Base-by-base conservation (phyloP, 1,284 basidiomycete species). In the Jaminaea rosea region DNA sequence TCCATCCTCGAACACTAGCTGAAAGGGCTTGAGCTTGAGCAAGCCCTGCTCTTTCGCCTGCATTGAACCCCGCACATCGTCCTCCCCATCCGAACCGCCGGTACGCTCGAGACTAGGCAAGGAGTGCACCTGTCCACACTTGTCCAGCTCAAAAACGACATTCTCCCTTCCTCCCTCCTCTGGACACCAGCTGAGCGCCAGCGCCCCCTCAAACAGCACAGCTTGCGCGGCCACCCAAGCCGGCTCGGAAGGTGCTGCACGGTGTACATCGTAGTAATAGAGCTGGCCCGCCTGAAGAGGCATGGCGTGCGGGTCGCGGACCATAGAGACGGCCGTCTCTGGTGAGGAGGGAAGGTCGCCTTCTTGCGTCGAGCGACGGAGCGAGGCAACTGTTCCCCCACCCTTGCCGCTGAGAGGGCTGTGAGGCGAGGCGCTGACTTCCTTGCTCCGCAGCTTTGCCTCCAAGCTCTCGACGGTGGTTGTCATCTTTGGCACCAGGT, bases 1-100 rank as follows among this genome's bases (percentile, higher is more conserved):
- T n/a, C 67, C 67, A 37, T 69, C 67, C 26, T 67, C 63, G 49
- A 69, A 69, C 37, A 67, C 60, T n/a, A 69, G 52, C 52, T 69
- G 65, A 48, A 64, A 69, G 8, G 67, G 61, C 42, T 29, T 61
- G 52, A 67, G 56, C 32, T 49, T 46, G 26, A 29, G 49, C 27
- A 69, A 47, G 4, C 58, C 59, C 28, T 67, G 65, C 24, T 50
- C 53, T 3, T 59, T 49, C 2, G 67, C 63, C 15, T 36, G 37
- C 1, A 47, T 52, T 11, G 66, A 64, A 4, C 64, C 66, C n/a
- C n/a, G n/a, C 7, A 63, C 26, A 37, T 68, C 66, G 8, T 51
- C 45, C 4, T 21, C 32, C n/a, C n/a, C n/a, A 11, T 42, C 4
- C 3, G 23, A 3, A 5, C 7, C 19, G 17, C 23, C 39, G 19